Percentiles rank a stretch among this genome's conserved stretches.
These are phyloP conservation scores for Leishmania braziliensis DNA, from an alignment of 208 protist species.

Conservation along the genomic window DNA sequence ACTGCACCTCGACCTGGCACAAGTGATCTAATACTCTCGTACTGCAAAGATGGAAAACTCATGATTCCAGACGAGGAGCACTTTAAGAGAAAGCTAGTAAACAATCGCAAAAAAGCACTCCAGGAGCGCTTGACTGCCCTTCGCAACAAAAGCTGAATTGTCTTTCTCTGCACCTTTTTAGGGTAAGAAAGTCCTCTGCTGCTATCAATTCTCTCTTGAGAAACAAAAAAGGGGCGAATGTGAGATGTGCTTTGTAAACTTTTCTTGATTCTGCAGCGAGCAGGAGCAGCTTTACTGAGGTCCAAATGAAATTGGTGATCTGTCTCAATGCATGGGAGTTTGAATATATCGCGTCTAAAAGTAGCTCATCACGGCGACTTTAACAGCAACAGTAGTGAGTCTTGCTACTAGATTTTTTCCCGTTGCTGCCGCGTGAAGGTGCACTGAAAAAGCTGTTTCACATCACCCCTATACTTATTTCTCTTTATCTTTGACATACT, in stretches of 20 bases:
- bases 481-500: conserved; percentile 16
- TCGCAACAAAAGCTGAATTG: neutral
- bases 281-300: neutral
- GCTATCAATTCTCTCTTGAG: neutral
- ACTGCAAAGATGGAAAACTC: conserved; percentile 32
- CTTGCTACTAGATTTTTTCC: no score
- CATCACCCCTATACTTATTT: neutral
- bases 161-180: neutral
- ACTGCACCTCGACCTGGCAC: neutral
- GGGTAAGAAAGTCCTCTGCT: neutral
- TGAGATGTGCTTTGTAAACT: neutral
- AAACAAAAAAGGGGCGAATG: neutral
- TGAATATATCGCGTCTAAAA: neutral
- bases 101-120: conserved; percentile 42
- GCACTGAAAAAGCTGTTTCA: neutral
- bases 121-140: conserved; percentile 37
- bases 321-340: neutral
- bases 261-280: neutral
- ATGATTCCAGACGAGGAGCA: conserved; percentile 53
- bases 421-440: no score
- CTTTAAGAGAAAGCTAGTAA: conserved; percentile 41
- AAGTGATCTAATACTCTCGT: conserved; percentile 23
- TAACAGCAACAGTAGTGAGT: neutral
- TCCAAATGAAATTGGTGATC: neutral
- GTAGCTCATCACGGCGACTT: neutral